Percentiles rank a stretch among this genome's conserved stretches.
Conservation (phyloP, 1,284 basidiomycete genomes). For the Ustilago sp. region DNA sequence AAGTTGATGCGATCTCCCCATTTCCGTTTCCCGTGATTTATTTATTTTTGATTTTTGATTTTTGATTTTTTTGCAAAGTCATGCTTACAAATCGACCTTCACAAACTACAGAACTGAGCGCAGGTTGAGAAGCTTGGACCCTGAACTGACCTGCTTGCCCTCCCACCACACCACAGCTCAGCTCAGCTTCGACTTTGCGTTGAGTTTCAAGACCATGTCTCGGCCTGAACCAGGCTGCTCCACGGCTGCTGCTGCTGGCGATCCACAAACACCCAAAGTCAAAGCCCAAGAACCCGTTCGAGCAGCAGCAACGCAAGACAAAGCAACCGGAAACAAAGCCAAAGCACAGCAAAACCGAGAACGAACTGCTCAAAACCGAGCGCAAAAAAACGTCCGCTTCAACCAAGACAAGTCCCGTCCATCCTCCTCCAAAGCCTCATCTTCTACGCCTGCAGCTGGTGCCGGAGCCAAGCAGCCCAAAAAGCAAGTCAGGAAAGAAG, state of each 20-base stretch:
- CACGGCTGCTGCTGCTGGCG: not conserved
- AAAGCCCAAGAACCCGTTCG: not conserved
- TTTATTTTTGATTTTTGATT: no score
- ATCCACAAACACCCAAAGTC: conserved; percentile 5
- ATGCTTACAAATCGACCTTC: not conserved
- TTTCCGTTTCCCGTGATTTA: conserved; percentile 4
- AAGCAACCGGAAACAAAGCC: conserved; percentile 17
- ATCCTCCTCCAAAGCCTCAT: not conserved
- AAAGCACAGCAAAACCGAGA: conserved; percentile 26
- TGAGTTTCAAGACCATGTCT: conserved; percentile 12
- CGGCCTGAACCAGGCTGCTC: conserved; percentile 15
- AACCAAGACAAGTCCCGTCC: not conserved
- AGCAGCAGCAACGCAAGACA: conserved; percentile 10
- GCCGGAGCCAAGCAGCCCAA: conserved; percentile 37
- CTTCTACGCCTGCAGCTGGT: not conserved
- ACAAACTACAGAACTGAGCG: not conserved
- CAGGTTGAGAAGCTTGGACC: conserved; percentile 13
- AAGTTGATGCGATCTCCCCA: conserved; percentile 15
- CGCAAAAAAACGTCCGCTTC: conserved; percentile 7
- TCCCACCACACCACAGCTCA: not conserved
- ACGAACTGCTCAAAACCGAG: conserved; percentile 20
- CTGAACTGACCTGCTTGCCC: not conserved
- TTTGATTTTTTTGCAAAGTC: not conserved
- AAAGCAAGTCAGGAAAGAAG: conserved; percentile 29
- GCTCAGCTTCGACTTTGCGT: not conserved